Percentiles rank a stretch among this genome's conserved stretches.
phyloP scores from a whole-genome alignment of 306 rosid genomes.

The Quercus wislizeni region DNA sequence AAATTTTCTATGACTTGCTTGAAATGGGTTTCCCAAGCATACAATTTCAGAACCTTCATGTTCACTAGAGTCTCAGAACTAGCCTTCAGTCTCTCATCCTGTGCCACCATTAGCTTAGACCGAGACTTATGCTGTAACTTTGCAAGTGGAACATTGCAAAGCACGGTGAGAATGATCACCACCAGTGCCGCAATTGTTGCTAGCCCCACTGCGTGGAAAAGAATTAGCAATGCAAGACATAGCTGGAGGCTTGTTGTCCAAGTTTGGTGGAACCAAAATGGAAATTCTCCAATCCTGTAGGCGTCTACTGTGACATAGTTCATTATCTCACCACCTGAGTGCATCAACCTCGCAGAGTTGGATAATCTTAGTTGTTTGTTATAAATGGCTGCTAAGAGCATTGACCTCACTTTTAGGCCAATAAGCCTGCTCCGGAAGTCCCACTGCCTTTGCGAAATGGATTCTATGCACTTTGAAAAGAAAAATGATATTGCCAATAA shows the following conservation, averaged over 20 bases:
- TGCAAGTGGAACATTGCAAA: conserved; percentile 77
- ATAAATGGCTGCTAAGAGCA: conserved; percentile 61
- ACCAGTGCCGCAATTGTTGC: conserved; percentile 81
- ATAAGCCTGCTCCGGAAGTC: conserved; percentile 50
- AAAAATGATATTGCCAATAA: conserved; percentile 50
- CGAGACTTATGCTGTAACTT: conserved; percentile 80
- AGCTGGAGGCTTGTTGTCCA: conserved; percentile 88
- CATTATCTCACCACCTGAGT: conserved; percentile 80
- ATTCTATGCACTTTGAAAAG: conserved; percentile 52
- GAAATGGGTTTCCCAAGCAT: conserved; percentile 87
- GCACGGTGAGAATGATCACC: conserved; percentile 62
- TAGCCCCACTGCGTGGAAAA: conserved; percentile 62
- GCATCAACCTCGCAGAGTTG: conserved; percentile 47
- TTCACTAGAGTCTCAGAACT: conserved; percentile 66
- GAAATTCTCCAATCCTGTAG: conserved; percentile 81
- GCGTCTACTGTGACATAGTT: conserved; percentile 76
- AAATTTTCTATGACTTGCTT: conserved; percentile 43
- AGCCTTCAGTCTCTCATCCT: conserved; percentile 69
- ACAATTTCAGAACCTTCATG: conserved; percentile 80
- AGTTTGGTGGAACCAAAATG: conserved; percentile 87
- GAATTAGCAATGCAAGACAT: conserved; percentile 59
- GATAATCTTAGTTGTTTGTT: conserved; percentile 56
- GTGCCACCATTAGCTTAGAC: conserved; percentile 68
- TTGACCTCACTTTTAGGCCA: conserved; percentile 61
- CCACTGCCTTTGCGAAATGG: conserved; percentile 79